Conservation (phyloP, 768 basidiomycete genomes). For the Sarcomyxa edulis region DNA sequence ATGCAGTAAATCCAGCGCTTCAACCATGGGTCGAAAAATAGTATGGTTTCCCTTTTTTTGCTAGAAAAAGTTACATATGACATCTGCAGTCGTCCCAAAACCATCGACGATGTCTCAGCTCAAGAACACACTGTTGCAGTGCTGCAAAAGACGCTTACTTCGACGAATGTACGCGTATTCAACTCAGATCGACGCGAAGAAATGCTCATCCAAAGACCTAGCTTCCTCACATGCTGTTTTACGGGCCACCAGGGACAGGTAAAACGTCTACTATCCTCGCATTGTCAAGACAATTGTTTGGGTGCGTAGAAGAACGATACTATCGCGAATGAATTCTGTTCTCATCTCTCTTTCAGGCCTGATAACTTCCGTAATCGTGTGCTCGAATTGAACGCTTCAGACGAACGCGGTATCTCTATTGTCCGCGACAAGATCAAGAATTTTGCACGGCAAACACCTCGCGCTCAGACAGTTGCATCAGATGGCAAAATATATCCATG, state of each 20-base stretch:
- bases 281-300: slow-evolving; percentile 88
- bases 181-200: slow-evolving; percentile 14
- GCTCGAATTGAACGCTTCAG: slow-evolving; percentile 96
- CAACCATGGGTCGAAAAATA: slow-evolving; percentile 99
- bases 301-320: slow-evolving; percentile 50
- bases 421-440: slow-evolving; percentile 99
- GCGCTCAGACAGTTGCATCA: slow-evolving; percentile 67
- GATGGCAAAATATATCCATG: slow-evolving; percentile 87
- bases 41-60: slow-evolving; percentile 38
- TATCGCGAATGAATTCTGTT: not conserved
- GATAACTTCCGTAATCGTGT: slow-evolving; percentile 92
- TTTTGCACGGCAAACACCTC: slow-evolving; percentile 90
- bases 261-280: slow-evolving; percentile 99
- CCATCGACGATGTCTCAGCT: slow-evolving; percentile 95
- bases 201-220: too few species aligned
- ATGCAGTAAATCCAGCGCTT: slow-evolving; percentile 46
- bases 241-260: slow-evolving; percentile 97
- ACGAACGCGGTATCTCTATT: slow-evolving; percentile 95
- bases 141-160: slow-evolving; percentile 82
- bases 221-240: slow-evolving; percentile 99
- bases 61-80: slow-evolving; percentile 2
- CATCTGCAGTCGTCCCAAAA: slow-evolving; percentile 78
- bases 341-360: slow-evolving; percentile 46
- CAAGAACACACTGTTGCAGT: slow-evolving; percentile 97
- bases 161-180: slow-evolving; percentile 68